Percentiles rank a stretch among this genome's conserved stretches.
These are phyloP conservation scores for Gautieria morchelliformis DNA, from an alignment of 768 basidiomycete genomes.

Conservation along the genomic window DNA sequence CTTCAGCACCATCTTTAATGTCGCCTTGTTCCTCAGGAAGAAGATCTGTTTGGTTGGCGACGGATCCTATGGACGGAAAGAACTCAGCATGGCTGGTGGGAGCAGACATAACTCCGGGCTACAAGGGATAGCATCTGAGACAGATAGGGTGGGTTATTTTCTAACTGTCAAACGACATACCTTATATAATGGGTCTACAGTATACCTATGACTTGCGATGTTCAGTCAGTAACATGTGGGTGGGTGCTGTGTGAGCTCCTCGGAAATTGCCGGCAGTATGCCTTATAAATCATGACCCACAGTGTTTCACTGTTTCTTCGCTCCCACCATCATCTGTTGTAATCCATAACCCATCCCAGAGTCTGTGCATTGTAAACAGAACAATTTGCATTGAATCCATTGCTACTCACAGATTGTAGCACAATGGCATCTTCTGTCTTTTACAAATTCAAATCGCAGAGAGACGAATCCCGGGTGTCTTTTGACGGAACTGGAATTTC, in stretches of 20 bases:
- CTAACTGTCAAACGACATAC: background rate
- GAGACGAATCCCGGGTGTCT: constrained; percentile 87
- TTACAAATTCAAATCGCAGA: constrained; percentile 95
- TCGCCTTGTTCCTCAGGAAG: constrained; percentile 20
- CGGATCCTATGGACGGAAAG: constrained; percentile 50
- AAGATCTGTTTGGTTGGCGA: constrained; percentile 41
- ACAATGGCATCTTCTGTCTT: constrained; percentile 88
- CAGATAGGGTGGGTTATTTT: background rate
- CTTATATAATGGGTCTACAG: background rate
- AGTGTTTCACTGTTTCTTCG: background rate
- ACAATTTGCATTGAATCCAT: constrained; percentile 5
- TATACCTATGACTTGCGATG: too few relatives aligned
- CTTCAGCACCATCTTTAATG: constrained; percentile 12
- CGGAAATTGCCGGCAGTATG: background rate
- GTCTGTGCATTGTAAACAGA: constrained; percentile 5
- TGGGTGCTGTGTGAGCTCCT: background rate
- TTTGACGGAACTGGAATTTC: constrained; percentile 99
- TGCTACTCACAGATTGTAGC: constrained; percentile 5
- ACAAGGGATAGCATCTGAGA: background rate
- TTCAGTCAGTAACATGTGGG: too few relatives aligned
- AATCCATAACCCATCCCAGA: background rate
- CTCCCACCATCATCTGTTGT: constrained; percentile 5
- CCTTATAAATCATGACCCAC: background rate
- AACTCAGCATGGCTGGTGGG: constrained; percentile 19
- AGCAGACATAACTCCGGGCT: background rate